A percentile compares a stretch with the other conserved stretches of the same genome.
Conservation (phyloP, 345 rosid genomes). For the Clausena lansium region DNA sequence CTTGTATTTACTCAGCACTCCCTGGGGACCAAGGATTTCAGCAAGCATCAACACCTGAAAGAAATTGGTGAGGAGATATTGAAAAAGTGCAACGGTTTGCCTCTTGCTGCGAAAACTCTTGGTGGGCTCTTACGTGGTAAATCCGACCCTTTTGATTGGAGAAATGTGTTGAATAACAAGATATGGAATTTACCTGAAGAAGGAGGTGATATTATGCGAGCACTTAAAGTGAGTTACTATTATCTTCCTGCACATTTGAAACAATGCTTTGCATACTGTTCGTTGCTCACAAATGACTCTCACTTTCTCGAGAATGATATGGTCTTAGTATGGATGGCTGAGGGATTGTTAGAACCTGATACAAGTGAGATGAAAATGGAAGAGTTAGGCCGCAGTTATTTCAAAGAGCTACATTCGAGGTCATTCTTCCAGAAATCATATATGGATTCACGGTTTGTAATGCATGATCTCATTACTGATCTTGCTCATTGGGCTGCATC, state of each 20-base stretch:
- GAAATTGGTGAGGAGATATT: neutral
- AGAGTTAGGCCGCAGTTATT: neutral
- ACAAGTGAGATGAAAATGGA: neutral
- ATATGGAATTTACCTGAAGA: neutral
- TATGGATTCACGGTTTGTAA: neutral
- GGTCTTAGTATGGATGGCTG: neutral
- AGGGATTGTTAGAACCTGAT: neutral
- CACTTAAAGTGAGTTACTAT: neutral
- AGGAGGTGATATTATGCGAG: neutral
- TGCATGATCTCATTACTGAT: neutral
- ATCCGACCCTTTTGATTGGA: neutral
- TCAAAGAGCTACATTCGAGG: neutral
- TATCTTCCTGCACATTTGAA: neutral
- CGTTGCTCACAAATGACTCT: neutral
- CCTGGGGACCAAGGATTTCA: neutral
- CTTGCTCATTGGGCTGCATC: neutral
- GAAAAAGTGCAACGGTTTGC: neutral
- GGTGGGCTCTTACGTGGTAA: neutral
- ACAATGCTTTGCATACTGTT: neutral
- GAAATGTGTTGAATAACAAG: neutral
- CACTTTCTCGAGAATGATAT: neutral
- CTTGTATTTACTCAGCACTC: neutral
- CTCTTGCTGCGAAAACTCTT: neutral
- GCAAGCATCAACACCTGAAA: neutral
- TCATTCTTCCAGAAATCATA: neutral